These are phyloP conservation scores for Suhomyces wounanorum DNA, from an alignment of 1,139 yeast genomes.

Conservation along the genomic window DNA sequence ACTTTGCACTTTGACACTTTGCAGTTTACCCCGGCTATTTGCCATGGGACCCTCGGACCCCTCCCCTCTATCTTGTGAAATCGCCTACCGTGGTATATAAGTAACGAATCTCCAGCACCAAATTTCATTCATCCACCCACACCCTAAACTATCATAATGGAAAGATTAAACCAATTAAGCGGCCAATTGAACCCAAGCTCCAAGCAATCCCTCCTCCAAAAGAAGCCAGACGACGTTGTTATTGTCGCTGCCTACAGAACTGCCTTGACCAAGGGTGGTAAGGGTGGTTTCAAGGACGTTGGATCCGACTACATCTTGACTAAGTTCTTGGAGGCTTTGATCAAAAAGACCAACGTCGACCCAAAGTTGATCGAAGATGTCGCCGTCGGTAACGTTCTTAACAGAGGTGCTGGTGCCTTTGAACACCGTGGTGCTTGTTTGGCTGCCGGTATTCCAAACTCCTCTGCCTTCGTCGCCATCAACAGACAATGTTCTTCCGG, in stretches of 20 bases:
- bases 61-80: conserved; percentile 13
- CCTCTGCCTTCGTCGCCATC: conserved; percentile 75
- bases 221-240: conserved; percentile 84
- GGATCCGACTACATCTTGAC: conserved; percentile 72
- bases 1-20: background rate
- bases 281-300: conserved; percentile 77
- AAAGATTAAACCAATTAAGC: conserved; percentile 61
- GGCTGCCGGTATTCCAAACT: conserved; percentile 51
- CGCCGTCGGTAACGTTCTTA: conserved; percentile 85
- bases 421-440: conserved; percentile 81
- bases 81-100: conserved; percentile 6
- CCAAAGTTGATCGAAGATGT: conserved; percentile 74
- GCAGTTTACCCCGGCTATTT: conserved; percentile 4
- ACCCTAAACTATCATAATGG: conserved; percentile 35
- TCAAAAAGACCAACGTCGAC: conserved; percentile 64
- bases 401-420: conserved; percentile 88
- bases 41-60: conserved; percentile 7
- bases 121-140: background rate
- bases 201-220: conserved; percentile 47
- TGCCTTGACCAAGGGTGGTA: conserved; percentile 83
- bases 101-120: background rate
- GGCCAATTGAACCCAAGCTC: conserved; percentile 56
- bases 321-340: conserved; percentile 61
- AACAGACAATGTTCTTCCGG: conserved; percentile 97
- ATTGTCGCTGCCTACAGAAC: conserved; percentile 88